Conservation (phyloP, 2,329 filamentous ascomycete species). For the Xylariaceae sp. region DNA sequence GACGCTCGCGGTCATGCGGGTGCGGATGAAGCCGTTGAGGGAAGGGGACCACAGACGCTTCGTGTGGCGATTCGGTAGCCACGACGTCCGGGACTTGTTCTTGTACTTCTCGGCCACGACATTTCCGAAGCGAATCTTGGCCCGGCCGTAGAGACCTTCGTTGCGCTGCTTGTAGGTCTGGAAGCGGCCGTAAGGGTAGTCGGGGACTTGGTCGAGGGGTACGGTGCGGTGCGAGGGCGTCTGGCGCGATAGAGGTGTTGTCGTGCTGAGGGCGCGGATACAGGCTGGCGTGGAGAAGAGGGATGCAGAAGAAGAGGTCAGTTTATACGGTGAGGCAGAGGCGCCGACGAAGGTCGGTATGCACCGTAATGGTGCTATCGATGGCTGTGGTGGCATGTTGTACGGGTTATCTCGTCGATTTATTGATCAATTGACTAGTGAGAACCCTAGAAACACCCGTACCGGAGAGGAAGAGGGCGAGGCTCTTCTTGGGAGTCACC, state of each 20-base stretch:
- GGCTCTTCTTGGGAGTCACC: too few relatives aligned
- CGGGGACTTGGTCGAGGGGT: conserved; percentile 53
- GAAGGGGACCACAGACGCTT: conserved; percentile 71
- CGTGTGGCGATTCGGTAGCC: conserved; percentile 76
- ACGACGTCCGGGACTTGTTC: conserved; percentile 73
- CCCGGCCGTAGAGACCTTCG: conserved; percentile 72
- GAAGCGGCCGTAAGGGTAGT: conserved; percentile 76
- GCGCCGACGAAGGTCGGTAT: background rate
- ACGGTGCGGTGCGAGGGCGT: conserved; percentile 49
- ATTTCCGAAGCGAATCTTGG: conserved; percentile 81
- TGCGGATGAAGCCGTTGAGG: conserved; percentile 68
- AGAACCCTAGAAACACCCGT: too few relatives aligned
- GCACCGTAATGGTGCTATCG: conserved; percentile 19
- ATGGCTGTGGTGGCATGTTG: conserved; percentile 6
- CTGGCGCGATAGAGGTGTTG: conserved; percentile 31
- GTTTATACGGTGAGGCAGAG: background rate
- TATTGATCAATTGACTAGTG: background rate
- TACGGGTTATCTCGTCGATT: background rate
- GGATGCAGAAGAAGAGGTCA: background rate
- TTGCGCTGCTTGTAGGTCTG: conserved; percentile 81
- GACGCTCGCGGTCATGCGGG: conserved; percentile 73
- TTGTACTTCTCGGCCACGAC: conserved; percentile 72
- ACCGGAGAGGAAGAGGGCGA: too few relatives aligned
- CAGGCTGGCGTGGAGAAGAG: too few relatives aligned
- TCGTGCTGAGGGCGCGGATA: conserved; percentile 38